Percentiles rank a stretch among this genome's conserved stretches.
Conservation (phyloP, 257 asterid genomes). For the Scutellaria barbata region DNA sequence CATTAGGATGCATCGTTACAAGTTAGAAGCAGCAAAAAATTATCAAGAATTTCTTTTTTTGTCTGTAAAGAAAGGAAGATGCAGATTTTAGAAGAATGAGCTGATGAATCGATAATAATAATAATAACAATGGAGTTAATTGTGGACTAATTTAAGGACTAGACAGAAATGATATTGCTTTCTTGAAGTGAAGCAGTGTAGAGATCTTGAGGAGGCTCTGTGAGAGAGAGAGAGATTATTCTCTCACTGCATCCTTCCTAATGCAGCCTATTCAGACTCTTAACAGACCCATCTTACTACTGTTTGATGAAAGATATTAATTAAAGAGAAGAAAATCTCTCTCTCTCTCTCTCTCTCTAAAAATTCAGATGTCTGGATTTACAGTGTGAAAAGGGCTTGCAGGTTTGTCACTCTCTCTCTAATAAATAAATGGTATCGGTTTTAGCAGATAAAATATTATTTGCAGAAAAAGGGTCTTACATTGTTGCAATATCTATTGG, state of each 20-base stretch:
- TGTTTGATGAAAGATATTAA: not conserved
- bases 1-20: conserved; percentile 39
- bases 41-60: not conserved
- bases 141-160: conserved; percentile 34
- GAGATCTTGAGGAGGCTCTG: conserved; percentile 35
- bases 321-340: not conserved
- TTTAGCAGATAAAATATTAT: conserved; percentile 32
- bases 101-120: conserved; percentile 20
- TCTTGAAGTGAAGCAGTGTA: conserved; percentile 21
- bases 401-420: not conserved
- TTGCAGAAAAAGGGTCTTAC: not conserved
- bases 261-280: conserved; percentile 32
- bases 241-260: conserved; percentile 30
- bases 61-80: conserved; percentile 34
- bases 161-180: conserved; percentile 26
- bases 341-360: too few relatives aligned
- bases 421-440: conserved; percentile 4
- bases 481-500: not conserved
- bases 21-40: conserved; percentile 22
- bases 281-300: conserved; percentile 6
- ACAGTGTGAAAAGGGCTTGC: conserved; percentile 14
- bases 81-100: conserved; percentile 23
- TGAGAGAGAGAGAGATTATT: conserved; percentile 22
- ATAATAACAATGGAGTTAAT: conserved; percentile 27
- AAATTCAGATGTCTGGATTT: conserved; percentile 6